Evolutionary conservation across 164 flowering plant genomes (phyloP), one percentile per base, ranked within the genome.

Genomic region (Litsea cubeba): DNA sequence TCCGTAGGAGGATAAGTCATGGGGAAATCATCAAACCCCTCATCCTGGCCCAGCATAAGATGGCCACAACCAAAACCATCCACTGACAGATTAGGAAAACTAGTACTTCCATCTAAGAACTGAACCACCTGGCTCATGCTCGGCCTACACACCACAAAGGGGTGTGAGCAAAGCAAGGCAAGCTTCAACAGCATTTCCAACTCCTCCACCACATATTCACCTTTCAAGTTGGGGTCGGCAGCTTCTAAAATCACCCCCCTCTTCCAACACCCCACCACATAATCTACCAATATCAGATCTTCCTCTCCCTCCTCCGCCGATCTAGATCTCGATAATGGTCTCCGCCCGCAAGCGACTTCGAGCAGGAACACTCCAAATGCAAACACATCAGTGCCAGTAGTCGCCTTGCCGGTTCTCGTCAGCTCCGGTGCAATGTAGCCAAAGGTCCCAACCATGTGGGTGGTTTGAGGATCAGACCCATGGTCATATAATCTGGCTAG

Each of bases 401-500:
- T 75, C 4, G 72, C 75, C 75, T 71, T 75, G 2, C 76, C 81
- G 2, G 72, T 75, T 62, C 81, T 67, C 3, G 72, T 51, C 15
- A 75, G 40, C 68, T 79, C 81, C 32, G 79, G 79, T 12, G 79
- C 72, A 2, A 75, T 62, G 50, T 79, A 79, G 8, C 81, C 81
- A 3, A 74, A 17, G 1, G 81, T 79, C 28, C 81, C 81, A 5
- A 49, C 73, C 8, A 79, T 62, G 23, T 69, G 75, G 20, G 81
- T 75, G 17, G 76, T 79, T 49, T 28, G 75, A 23, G 78, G 75
- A 69, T 68, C 64, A 1, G 72, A 28, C 25, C 79, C 79, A 24
- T 68, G 82, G 49, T 74, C 75, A 46, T 57, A 74, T n/a, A 77
- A 62, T n/a, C 72, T 74, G 8, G 82, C 75, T 0, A 80, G 74